Evolutionary conservation across 2,329 filamentous ascomycete species (phyloP).

Genomic region (Trichoderma sp.): DNA sequence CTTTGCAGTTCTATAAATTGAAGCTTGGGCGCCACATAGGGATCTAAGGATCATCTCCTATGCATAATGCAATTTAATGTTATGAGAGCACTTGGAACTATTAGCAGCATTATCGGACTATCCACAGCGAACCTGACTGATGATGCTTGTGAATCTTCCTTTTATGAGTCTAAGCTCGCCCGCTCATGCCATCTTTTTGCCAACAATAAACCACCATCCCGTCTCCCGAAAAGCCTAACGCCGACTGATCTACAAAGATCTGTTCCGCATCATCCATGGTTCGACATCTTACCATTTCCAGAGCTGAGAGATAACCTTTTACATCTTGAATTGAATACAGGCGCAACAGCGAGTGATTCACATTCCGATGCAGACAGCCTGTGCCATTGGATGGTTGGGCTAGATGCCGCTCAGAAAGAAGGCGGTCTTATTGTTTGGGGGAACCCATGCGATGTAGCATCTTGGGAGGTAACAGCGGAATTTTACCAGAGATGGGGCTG

Average conservation of each 20-base stretch:
- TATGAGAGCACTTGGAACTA: conserved; percentile 5
- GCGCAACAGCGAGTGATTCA: background rate
- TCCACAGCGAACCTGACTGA: background rate
- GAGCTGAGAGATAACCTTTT: conserved; percentile 7
- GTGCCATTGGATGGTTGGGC: conserved; percentile 11
- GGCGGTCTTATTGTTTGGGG: conserved; percentile 16
- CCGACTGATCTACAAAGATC: conserved; percentile 1
- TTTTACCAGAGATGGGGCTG: conserved; percentile 4
- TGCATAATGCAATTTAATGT: conserved; percentile 11
- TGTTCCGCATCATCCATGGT: conserved; percentile 5
- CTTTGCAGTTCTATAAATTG: background rate
- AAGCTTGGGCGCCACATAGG: background rate
- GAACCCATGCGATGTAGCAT: conserved; percentile 6
- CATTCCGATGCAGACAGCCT: conserved; percentile 1
- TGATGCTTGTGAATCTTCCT: background rate
- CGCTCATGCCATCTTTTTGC: background rate
- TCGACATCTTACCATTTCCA: conserved; percentile 9
- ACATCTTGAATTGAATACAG: background rate
- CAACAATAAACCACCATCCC: background rate
- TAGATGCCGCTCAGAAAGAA: background rate
- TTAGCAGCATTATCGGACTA: background rate
- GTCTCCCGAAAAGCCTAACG: background rate
- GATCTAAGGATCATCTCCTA: background rate
- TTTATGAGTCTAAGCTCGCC: background rate
- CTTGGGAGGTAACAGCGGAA: conserved; percentile 10